phyloP scores from a whole-genome alignment of 495 filamentous ascomycete species.

The Aspergillus cristatus region DNA sequence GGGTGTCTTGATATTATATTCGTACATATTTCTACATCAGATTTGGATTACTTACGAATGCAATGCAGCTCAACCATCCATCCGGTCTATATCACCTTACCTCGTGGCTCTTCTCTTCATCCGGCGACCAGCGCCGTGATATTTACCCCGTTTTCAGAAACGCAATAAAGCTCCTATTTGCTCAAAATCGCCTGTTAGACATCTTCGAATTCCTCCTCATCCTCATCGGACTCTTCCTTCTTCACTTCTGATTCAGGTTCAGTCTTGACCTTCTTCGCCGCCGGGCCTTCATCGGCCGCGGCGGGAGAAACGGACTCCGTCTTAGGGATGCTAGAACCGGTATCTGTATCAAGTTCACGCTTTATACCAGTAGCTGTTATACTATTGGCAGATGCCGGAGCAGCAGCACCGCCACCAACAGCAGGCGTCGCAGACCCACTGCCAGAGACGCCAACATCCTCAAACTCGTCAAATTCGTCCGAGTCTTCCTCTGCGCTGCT shows the following conservation, averaged over 20 bases:
- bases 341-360: slow-evolving; percentile 32
- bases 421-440: slow-evolving; percentile 32
- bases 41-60: too few species aligned
- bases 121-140: too few species aligned
- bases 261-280: slow-evolving; percentile 36
- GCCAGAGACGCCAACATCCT: slow-evolving; percentile 37
- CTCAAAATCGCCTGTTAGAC: too few species aligned
- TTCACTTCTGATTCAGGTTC: slow-evolving; percentile 23
- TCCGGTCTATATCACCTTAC: too few species aligned
- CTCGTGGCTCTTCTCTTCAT: too few species aligned
- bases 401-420: slow-evolving; percentile 21
- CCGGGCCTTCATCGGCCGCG: slow-evolving; percentile 26
- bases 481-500: slow-evolving; percentile 39
- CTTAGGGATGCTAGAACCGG: slow-evolving; percentile 26
- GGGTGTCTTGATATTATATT: too few species aligned
- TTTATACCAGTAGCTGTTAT: slow-evolving; percentile 22
- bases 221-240: slow-evolving; percentile 41
- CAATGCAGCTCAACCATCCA: too few species aligned
- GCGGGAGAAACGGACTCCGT: slow-evolving; percentile 1
- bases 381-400: slow-evolving; percentile 13
- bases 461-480: slow-evolving; percentile 41
- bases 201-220: slow-evolving; percentile 47
- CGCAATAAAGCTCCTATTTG: too few species aligned
- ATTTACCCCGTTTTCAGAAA: too few species aligned
- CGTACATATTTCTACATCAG: too few species aligned